These are phyloP conservation scores for Tetrahymena malaccensis DNA, from an alignment of 73 alveolate genomes.

Conservation along the genomic window DNA sequence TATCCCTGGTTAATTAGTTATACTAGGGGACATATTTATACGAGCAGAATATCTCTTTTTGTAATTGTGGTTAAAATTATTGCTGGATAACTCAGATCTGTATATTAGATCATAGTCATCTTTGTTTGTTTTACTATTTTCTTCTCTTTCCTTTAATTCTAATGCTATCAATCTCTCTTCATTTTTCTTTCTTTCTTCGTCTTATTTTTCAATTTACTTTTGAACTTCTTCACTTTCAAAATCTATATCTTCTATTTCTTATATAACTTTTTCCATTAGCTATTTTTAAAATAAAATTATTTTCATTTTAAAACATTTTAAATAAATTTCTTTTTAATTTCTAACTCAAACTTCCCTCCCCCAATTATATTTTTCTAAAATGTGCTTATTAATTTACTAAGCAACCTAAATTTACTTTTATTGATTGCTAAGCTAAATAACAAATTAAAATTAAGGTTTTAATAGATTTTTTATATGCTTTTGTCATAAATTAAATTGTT, in stretches of 20 bases:
- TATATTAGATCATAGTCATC: background rate
- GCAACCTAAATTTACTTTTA: no score
- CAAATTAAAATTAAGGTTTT: no score
- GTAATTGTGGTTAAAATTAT: background rate
- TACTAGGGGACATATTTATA: background rate
- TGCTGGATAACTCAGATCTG: background rate
- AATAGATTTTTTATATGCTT: no score
- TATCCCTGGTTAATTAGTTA: background rate
- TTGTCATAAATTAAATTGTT: background rate
- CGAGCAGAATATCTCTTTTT: background rate
- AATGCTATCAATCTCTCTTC: background rate
- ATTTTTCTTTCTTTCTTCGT: background rate
- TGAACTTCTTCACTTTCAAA: background rate
- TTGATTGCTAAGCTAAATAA: no score
- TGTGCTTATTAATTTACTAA: no score
- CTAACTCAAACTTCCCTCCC: no score
- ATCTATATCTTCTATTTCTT: background rate
- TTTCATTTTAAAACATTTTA: no score
- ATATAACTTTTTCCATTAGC: background rate
- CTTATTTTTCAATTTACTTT: background rate
- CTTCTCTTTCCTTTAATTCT: background rate
- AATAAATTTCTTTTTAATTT: no score
- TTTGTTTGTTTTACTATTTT: background rate
- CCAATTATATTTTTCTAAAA: background rate
- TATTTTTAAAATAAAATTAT: background rate